phyloP scores from a whole-genome alignment of 495 filamentous ascomycete genomes.

The Amniculicola lignicola region DNA sequence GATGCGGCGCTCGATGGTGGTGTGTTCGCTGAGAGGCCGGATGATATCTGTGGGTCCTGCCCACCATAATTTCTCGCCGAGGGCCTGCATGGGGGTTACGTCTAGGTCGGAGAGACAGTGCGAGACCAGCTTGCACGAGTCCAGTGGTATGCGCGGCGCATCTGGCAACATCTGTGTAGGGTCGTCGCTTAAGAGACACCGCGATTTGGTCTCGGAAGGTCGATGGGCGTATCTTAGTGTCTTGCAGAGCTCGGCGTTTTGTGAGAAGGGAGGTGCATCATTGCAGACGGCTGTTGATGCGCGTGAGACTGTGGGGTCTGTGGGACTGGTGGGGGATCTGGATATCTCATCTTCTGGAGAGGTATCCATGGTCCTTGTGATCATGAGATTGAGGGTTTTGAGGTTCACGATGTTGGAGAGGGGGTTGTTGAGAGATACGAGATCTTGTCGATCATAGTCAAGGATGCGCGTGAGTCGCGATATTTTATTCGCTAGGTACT shows the following conservation, averaged over 20 bases:
- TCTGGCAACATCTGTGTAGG: conserved; percentile 9
- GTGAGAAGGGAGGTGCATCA: neutral
- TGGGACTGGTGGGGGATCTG: neutral
- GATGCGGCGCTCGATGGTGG: conserved; percentile 7
- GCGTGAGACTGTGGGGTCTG: too few relatives aligned
- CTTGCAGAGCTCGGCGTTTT: conserved; percentile 6
- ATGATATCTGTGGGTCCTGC: neutral
- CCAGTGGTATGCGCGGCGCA: conserved; percentile 14
- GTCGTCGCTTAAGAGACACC: neutral
- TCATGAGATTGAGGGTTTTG: too few relatives aligned
- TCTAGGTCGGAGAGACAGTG: conserved; percentile 16
- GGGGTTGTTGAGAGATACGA: too few relatives aligned
- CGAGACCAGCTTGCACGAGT: neutral
- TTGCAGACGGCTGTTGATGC: conserved; percentile 4
- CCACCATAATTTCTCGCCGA: conserved; percentile 13
- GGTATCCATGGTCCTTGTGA: too few relatives aligned
- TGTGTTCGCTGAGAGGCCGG: conserved; percentile 10
- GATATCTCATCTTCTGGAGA: too few relatives aligned
- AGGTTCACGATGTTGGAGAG: too few relatives aligned
- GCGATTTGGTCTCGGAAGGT: conserved; percentile 1
- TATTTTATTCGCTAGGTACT: too few relatives aligned
- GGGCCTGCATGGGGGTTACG: conserved; percentile 1
- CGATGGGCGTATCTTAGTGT: neutral
- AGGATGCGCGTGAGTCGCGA: too few relatives aligned
- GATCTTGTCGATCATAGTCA: too few relatives aligned